A percentile compares a stretch with the other conserved stretches of the same genome.
Conservation (phyloP, 23 red algal genomes). For the Pyropia haitanensis region DNA sequence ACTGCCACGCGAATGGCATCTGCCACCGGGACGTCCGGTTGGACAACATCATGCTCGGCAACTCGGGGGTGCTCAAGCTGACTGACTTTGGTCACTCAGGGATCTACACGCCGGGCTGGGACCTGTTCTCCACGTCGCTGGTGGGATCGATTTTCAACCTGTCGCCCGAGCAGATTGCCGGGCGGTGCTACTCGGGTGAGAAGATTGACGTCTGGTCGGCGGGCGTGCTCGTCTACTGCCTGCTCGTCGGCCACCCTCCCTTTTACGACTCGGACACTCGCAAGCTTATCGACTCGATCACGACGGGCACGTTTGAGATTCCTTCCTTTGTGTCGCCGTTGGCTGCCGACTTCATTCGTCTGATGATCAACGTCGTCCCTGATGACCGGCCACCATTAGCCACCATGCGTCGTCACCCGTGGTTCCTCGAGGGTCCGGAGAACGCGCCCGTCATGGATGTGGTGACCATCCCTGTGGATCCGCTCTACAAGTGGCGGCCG, state of each 20-base stretch:
- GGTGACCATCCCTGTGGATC: slow-evolving; percentile 46
- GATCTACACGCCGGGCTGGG: slow-evolving; percentile 90
- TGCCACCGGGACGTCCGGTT: slow-evolving; percentile 91
- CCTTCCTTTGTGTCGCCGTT: slow-evolving; percentile 36
- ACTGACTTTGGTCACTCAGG: slow-evolving; percentile 93
- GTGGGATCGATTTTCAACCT: slow-evolving; percentile 87
- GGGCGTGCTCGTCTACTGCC: slow-evolving; percentile 75
- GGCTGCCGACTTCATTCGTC: slow-evolving; percentile 70
- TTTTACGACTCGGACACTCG: slow-evolving; percentile 73
- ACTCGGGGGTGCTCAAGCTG: slow-evolving; percentile 72
- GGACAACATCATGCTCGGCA: slow-evolving; percentile 93
- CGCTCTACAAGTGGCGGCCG: slow-evolving; percentile 41
- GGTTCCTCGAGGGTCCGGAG: slow-evolving; percentile 63
- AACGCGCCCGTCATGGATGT: slow-evolving; percentile 53
- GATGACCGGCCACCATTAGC: slow-evolving; percentile 45
- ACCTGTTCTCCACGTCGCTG: slow-evolving; percentile 81
- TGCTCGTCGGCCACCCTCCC: slow-evolving; percentile 89
- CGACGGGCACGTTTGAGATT: slow-evolving; percentile 45
- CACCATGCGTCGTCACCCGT: slow-evolving; percentile 60
- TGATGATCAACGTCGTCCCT: slow-evolving; percentile 67
- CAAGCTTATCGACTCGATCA: slow-evolving; percentile 56
- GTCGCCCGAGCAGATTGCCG: slow-evolving; percentile 84
- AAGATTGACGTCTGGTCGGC: slow-evolving; percentile 95
- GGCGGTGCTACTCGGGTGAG: slow-evolving; percentile 69
- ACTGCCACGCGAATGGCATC: slow-evolving; percentile 75